Conservation (phyloP, 805 yeast genomes). For the Lachancea dasiensis region DNA sequence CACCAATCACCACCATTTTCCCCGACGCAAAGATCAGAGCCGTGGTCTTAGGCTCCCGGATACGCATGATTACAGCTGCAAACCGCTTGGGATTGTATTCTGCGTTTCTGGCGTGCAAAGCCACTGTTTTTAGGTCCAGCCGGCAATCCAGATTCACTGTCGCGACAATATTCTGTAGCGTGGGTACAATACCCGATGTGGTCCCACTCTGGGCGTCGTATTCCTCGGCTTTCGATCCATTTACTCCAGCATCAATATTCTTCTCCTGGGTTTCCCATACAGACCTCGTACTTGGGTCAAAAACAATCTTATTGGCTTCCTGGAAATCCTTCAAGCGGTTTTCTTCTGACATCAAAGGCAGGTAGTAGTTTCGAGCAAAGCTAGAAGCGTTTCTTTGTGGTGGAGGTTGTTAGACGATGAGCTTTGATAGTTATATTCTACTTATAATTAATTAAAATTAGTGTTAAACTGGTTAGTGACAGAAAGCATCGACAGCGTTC, state of each 20-base stretch:
- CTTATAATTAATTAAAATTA: too few species aligned
- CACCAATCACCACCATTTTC: slow-evolving; percentile 99
- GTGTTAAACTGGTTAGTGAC: not conserved
- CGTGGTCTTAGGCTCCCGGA: slow-evolving; percentile 97
- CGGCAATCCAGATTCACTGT: slow-evolving; percentile 96
- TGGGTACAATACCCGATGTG: slow-evolving; percentile 94
- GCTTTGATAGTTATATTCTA: too few species aligned
- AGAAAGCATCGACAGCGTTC: too few species aligned
- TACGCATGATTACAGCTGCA: slow-evolving; percentile 99
- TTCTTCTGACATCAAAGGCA: slow-evolving; percentile 26
- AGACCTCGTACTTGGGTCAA: slow-evolving; percentile 34
- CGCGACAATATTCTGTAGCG: slow-evolving; percentile 90
- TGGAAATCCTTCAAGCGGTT: slow-evolving; percentile 31
- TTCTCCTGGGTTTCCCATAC: slow-evolving; percentile 33
- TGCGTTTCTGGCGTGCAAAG: slow-evolving; percentile 97
- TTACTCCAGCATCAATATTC: slow-evolving; percentile 3
- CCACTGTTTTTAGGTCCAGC: slow-evolving; percentile 92
- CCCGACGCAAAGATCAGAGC: slow-evolving; percentile 98
- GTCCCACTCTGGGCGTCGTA: slow-evolving; percentile 53
- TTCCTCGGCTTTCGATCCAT: slow-evolving; percentile 11
- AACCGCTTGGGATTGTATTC: slow-evolving; percentile 98
- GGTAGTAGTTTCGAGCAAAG: too few species aligned
- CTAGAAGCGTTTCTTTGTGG: too few species aligned
- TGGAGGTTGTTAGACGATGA: too few species aligned
- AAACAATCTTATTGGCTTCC: slow-evolving; percentile 32